phyloP scores from a whole-genome alignment of 2,329 filamentous ascomycete genomes.

The Dactylonectria estremocensis region DNA sequence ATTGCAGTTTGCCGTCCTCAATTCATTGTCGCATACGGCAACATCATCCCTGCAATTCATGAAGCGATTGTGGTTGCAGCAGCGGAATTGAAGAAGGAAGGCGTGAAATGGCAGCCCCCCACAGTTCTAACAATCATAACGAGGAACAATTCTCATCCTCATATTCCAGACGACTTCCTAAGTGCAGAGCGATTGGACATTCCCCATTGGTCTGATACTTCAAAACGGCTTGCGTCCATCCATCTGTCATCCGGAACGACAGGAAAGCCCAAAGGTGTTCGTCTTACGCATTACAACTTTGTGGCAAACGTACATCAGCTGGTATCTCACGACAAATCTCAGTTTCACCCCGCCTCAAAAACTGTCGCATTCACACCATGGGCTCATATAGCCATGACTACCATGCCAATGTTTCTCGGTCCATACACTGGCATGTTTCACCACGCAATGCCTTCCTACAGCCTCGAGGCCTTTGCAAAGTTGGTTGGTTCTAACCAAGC shows the following conservation, averaged over 20 bases:
- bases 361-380: slow-evolving; percentile 61
- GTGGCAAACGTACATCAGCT: slow-evolving; percentile 73
- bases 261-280: slow-evolving; percentile 85
- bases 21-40: slow-evolving; percentile 59
- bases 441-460: slow-evolving; percentile 59
- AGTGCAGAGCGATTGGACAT: slow-evolving; percentile 50
- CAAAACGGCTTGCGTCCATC: slow-evolving; percentile 55
- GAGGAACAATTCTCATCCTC: slow-evolving; percentile 38
- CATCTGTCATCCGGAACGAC: slow-evolving; percentile 75
- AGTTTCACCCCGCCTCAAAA: slow-evolving; percentile 53
- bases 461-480: slow-evolving; percentile 53
- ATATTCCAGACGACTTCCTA: slow-evolving; percentile 55
- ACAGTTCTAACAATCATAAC: slow-evolving; percentile 54
- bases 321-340: slow-evolving; percentile 53
- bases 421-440: slow-evolving; percentile 62
- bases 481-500: slow-evolving; percentile 55
- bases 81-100: slow-evolving; percentile 43
- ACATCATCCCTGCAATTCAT: slow-evolving; percentile 47
- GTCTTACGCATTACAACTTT: slow-evolving; percentile 82
- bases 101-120: slow-evolving; percentile 53
- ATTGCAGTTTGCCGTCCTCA: slow-evolving; percentile 59
- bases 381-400: slow-evolving; percentile 62
- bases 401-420: slow-evolving; percentile 60
- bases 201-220: slow-evolving; percentile 55
- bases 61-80: slow-evolving; percentile 54